Evolutionary conservation across 2,329 filamentous ascomycete species (phyloP).

Genomic region (Alternaria sp.): DNA sequence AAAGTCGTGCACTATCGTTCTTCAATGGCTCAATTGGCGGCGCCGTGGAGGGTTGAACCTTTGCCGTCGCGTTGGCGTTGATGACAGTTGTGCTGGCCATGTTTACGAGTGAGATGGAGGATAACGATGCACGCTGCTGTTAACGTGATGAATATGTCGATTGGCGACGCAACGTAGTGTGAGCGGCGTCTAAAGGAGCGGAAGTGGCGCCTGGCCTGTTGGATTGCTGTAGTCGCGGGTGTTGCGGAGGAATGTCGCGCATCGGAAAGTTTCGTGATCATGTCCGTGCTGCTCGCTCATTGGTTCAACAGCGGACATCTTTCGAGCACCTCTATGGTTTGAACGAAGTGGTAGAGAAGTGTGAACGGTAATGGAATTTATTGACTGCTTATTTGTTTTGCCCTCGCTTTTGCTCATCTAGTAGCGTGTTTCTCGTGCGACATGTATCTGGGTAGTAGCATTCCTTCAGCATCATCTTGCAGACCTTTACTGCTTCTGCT

Average conservation of each 20-base stretch:
- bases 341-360: neutral
- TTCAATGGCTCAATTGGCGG: conserved; percentile 56
- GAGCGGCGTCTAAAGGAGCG: conserved; percentile 19
- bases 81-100: conserved; percentile 39
- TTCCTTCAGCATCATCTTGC: neutral
- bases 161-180: neutral
- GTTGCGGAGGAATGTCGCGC: conserved; percentile 19
- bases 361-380: neutral
- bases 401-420: neutral
- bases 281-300: conserved; percentile 26
- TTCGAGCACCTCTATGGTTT: conserved; percentile 3
- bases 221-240: conserved; percentile 8
- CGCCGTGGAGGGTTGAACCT: conserved; percentile 29
- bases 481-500: conserved; percentile 10
- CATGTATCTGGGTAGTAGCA: neutral
- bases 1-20: conserved; percentile 57
- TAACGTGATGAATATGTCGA: neutral
- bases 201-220: conserved; percentile 26
- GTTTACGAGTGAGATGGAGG: neutral
- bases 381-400: neutral
- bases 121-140: neutral
- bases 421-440: neutral
- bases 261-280: conserved; percentile 18
- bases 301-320: neutral
- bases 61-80: conserved; percentile 25